Percentiles rank a stretch among this genome's conserved stretches.
Evolutionary conservation across 2,329 filamentous ascomycete species (phyloP).

Genomic region (Colletotrichum lupini): DNA sequence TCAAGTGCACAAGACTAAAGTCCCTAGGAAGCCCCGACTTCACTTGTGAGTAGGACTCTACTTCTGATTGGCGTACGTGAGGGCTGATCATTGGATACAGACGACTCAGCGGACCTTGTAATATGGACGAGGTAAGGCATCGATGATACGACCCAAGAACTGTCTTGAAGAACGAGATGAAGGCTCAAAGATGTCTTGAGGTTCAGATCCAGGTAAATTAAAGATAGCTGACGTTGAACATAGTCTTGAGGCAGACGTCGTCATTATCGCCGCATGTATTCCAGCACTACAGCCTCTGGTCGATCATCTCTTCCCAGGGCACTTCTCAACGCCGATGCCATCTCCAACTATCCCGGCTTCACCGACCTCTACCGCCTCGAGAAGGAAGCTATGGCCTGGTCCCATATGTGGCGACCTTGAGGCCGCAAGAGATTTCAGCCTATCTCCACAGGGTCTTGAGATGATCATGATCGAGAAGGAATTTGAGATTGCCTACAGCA

Average conservation of each 20-base stretch:
- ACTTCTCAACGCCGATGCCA: not conserved
- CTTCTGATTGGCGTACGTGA: too few relatives aligned
- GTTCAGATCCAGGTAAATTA: not conserved
- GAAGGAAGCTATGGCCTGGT: not conserved
- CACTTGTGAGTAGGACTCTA: conserved; percentile 38
- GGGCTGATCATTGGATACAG: not conserved
- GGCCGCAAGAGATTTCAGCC: not conserved
- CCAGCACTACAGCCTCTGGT: conserved; percentile 46
- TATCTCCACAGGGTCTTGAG: not conserved
- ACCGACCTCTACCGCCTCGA: not conserved
- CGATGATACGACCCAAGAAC: too few relatives aligned
- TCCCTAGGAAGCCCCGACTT: conserved; percentile 40
- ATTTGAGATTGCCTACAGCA: conserved; percentile 18
- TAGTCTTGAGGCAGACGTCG: conserved; percentile 47
- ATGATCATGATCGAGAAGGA: conserved; percentile 27
- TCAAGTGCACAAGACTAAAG: conserved; percentile 49
- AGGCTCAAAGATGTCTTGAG: too few relatives aligned
- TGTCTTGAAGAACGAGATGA: too few relatives aligned
- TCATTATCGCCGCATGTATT: conserved; percentile 48
- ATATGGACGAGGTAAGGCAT: conserved; percentile 23
- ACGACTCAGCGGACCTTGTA: conserved; percentile 18
- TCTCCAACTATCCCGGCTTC: not conserved
- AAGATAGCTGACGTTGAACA: not conserved
- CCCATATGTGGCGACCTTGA: not conserved
- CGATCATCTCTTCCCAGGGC: conserved; percentile 9